A percentile compares a stretch with the other conserved stretches of the same genome.
phyloP scores from a whole-genome alignment of 2,329 filamentous ascomycete species.

The Xylariomycetidae sp. region DNA sequence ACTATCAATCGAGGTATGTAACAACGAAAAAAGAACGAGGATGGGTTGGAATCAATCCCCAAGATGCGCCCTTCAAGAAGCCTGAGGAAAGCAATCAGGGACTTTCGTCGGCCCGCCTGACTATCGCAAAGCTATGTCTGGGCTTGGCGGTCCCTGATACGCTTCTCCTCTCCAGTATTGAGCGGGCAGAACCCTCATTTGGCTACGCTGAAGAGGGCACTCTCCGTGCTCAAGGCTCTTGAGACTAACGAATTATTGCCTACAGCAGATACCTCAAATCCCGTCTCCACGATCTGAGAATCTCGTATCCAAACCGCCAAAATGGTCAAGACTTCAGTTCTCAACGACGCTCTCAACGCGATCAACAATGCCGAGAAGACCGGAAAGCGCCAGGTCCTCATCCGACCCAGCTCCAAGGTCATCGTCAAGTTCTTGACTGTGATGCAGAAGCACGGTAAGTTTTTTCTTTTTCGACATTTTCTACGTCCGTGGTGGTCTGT shows the following conservation, averaged over 20 bases:
- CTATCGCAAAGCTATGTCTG: too few relatives aligned
- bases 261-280: slow-evolving; percentile 62
- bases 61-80: slow-evolving; percentile 42
- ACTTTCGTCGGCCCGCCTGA: slow-evolving; percentile 25
- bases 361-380: slow-evolving; percentile 99
- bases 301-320: slow-evolving; percentile 68
- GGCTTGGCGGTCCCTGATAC: slow-evolving; percentile 54
- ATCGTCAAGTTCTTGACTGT: slow-evolving; percentile 98
- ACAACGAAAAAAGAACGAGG: slow-evolving; percentile 11
- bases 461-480: slow-evolving; percentile 25
- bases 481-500: not conserved
- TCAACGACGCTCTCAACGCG: slow-evolving; percentile 97
- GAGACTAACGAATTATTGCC: slow-evolving; percentile 53
- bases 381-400: slow-evolving; percentile 98
- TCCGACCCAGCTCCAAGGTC: slow-evolving; percentile 98
- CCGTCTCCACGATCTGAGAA: slow-evolving; percentile 65
- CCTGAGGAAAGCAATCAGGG: slow-evolving; percentile 59
- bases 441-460: slow-evolving; percentile 99
- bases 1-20: slow-evolving; percentile 40
- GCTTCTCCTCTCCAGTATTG: slow-evolving; percentile 59
- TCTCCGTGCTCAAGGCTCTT: slow-evolving; percentile 62
- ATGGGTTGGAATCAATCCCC: too few relatives aligned
- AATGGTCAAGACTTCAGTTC: slow-evolving; percentile 99
- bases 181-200: slow-evolving; percentile 66
- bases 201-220: slow-evolving; percentile 59